Base-by-base conservation (phyloP, 2,329 filamentous ascomycete species). In the Aspergillus cejpii region DNA sequence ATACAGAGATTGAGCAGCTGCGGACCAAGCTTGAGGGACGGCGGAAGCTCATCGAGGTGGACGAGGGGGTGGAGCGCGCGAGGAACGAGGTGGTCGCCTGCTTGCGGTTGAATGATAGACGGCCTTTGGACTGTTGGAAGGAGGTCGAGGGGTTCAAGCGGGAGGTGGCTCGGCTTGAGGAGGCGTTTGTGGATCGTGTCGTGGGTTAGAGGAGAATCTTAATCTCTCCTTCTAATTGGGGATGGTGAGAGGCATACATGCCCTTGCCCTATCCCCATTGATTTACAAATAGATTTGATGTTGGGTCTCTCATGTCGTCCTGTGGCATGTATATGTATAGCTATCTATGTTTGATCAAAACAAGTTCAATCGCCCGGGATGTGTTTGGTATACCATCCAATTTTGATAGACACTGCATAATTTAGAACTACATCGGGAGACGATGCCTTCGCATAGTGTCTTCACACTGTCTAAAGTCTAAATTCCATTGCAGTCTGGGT, bases 51-150 rank as follows among this genome's bases (percentile, higher is more conserved):
- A 72, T 76, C 44, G 74, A 83, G 54, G 65, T 88, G 54, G 87
- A 89, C 55, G 80, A 83, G 51, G 72, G 72, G 40, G 81, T 95
- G 39, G 82, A 87, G 68, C 77, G 75, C 63, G 87, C 89, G 15
- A 84, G 88, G 67, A 74, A 79, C 55, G 80, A 83, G 48, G 81
- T 96, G 44, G 80, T 92, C 51, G 77, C 79, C 58, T 97, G 91
- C 66, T 74, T 97, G 74, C 76, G 85, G 50, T 77, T 84, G 61
- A 84, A 96, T 67, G 90, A 96, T 69, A 77, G 88, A 53, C 79
- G 88, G 66, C 90, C 91, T 64, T 74, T 96, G 63, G 87, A 96
- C 74, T 97, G 91, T 77, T 96, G 87, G 85, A 78, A 83, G 69
- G 89, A 96, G 78, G 88, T 96, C 19, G 85, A 94, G 72, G 76